Conservation (phyloP, 176 grass and related monocot genomes). For the Rhynchospora pubera region DNA sequence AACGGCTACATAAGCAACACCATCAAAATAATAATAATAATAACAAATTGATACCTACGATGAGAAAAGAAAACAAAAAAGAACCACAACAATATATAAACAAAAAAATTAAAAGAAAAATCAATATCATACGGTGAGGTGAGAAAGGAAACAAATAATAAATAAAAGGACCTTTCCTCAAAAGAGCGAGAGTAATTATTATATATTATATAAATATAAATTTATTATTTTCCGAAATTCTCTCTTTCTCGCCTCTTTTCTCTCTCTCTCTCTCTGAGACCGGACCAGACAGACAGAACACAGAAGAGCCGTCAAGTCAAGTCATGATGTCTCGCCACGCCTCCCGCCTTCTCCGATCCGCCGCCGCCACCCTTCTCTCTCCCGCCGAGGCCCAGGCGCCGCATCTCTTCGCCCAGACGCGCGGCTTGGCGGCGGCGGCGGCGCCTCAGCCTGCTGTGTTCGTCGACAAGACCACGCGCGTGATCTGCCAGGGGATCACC, state of each 20-base stretch:
- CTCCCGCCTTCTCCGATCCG: constrained; percentile 59
- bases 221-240: no score
- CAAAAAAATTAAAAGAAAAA: no score
- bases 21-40: no score
- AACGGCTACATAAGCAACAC: no score
- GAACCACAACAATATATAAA: no score
- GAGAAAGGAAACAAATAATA: no score
- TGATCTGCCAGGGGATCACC: constrained; percentile 99
- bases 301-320: background rate
- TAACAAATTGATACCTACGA: no score
- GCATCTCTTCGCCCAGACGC: constrained; percentile 1
- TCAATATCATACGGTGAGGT: no score
- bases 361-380: constrained; percentile 41
- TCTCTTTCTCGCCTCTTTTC: background rate
- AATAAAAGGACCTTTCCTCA: no score
- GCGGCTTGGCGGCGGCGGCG: constrained; percentile 59
- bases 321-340: constrained; percentile 56
- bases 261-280: background rate
- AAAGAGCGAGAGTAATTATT: no score
- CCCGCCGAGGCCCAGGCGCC: background rate
- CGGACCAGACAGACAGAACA: background rate
- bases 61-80: no score
- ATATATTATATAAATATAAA: no score
- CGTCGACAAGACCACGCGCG: constrained; percentile 98
- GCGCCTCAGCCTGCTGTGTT: constrained; percentile 76